Conservation (phyloP, 176 grass and related monocot species). For the Aegilops sharonensis region DNA sequence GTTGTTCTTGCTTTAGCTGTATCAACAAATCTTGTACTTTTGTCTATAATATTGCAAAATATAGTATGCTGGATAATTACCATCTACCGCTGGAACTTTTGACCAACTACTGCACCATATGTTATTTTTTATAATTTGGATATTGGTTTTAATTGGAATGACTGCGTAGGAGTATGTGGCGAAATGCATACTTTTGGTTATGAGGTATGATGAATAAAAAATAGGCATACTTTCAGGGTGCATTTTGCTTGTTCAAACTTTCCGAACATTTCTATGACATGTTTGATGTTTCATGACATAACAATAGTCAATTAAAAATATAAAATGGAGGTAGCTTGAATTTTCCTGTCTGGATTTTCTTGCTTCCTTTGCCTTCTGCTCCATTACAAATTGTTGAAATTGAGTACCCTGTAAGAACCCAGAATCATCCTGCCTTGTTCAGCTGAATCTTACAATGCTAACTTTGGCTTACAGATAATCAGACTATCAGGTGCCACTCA, state of each 20-base stretch:
- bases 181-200: background rate
- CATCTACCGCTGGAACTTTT: background rate
- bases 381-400: slow-evolving; percentile 1
- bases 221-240: background rate
- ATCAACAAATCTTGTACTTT: background rate
- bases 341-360: background rate
- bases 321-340: background rate
- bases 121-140: background rate
- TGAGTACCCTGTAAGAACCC: background rate
- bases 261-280: background rate
- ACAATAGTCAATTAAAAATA: background rate
- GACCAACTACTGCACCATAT: background rate
- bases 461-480: slow-evolving; percentile 56
- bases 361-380: background rate
- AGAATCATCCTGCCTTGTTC: slow-evolving; percentile 13
- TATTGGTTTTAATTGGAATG: slow-evolving; percentile 3
- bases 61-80: background rate
- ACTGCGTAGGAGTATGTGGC: background rate
- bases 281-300: background rate
- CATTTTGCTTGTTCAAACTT: slow-evolving; percentile 1
- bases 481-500: slow-evolving; percentile 92
- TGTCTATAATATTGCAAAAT: background rate
- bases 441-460: background rate
- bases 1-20: background rate
- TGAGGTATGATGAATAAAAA: background rate